Evolutionary conservation across 768 basidiomycete species (phyloP).

Genomic region (Suillus decipiens): DNA sequence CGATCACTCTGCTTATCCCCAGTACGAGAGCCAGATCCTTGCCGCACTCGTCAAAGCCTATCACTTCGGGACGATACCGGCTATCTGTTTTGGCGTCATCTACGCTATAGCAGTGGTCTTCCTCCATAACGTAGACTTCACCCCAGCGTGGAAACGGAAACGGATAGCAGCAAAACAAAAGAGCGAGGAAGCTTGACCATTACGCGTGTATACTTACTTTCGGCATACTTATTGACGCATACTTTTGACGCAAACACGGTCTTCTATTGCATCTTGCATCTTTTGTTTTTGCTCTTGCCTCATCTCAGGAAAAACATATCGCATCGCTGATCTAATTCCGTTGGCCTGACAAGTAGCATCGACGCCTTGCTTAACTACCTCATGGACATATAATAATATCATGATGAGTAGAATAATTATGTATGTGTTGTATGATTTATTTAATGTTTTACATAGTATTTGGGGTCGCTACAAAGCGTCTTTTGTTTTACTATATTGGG

Average conservation of each 20-base stretch:
- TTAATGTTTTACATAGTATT: conserved; percentile 2
- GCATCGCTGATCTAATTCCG: conserved; percentile 10
- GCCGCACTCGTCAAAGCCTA: conserved; percentile 35
- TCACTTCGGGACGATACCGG: conserved; percentile 35
- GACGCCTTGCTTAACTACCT: conserved; percentile 6
- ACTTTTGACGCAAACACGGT: conserved; percentile 11
- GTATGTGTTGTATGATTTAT: conserved; percentile 5
- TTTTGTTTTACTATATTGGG: conserved; percentile 1
- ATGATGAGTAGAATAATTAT: conserved; percentile 7
- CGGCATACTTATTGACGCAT: conserved; percentile 24
- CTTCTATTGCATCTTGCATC: conserved; percentile 2
- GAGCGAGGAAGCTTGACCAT: conserved; percentile 24
- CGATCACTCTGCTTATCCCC: conserved; percentile 30
- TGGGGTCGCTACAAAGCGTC: conserved; percentile 1
- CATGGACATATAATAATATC: conserved; percentile 1
- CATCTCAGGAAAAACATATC: conserved; percentile 16
- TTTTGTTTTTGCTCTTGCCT: conserved; percentile 14
- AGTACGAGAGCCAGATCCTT: conserved; percentile 35
- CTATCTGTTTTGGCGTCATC: conserved; percentile 34
- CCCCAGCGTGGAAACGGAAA: conserved; percentile 34
- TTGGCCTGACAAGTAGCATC: conserved; percentile 3
- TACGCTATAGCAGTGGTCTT: conserved; percentile 33
- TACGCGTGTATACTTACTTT: conserved; percentile 19
- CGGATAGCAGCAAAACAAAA: conserved; percentile 29
- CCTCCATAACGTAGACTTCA: conserved; percentile 35